These are phyloP conservation scores for Letharia columbiana DNA, from an alignment of 495 filamentous ascomycete genomes.

Conservation along the genomic window DNA sequence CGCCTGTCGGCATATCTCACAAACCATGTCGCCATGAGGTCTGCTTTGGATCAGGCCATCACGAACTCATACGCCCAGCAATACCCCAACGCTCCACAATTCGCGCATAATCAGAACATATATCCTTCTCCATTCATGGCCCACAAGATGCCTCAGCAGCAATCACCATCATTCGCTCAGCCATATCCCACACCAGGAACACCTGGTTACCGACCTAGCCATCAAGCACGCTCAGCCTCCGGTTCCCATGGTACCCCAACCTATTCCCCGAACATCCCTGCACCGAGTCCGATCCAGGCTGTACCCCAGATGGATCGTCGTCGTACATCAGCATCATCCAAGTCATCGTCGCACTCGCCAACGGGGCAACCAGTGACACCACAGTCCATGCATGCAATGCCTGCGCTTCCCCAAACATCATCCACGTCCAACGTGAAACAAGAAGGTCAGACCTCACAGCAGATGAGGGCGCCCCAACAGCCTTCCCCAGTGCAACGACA, in stretches of 20 bases:
- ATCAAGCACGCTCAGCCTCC: constrained; percentile 35
- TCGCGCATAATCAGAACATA: constrained; percentile 32
- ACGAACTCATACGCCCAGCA: constrained; percentile 38
- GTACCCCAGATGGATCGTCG: constrained; percentile 27
- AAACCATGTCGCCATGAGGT: constrained; percentile 50
- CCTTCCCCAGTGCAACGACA: constrained; percentile 26
- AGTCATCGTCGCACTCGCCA: constrained; percentile 25
- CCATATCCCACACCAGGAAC: constrained; percentile 30
- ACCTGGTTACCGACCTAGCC: constrained; percentile 24
- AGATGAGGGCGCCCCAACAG: constrained; percentile 24
- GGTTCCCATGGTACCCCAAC: constrained; percentile 25
- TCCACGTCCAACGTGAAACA: constrained; percentile 14
- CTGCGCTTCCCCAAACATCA: constrained; percentile 18
- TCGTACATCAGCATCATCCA: constrained; percentile 31
- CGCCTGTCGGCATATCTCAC: constrained; percentile 51
- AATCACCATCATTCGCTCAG: constrained; percentile 30
- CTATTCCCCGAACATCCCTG: constrained; percentile 21
- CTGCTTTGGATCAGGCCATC: constrained; percentile 41
- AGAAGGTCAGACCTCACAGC: constrained; percentile 14
- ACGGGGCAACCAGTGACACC: constrained; percentile 25
- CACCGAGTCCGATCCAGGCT: constrained; percentile 25
- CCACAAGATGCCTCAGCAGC: constrained; percentile 29
- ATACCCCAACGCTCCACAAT: constrained; percentile 38
- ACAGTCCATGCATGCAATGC: constrained; percentile 20
- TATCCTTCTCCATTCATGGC: constrained; percentile 36